Evolutionary conservation across 1,284 basidiomycete species (phyloP).

Genomic region (Anthracocystis panici-leucophaei): DNA sequence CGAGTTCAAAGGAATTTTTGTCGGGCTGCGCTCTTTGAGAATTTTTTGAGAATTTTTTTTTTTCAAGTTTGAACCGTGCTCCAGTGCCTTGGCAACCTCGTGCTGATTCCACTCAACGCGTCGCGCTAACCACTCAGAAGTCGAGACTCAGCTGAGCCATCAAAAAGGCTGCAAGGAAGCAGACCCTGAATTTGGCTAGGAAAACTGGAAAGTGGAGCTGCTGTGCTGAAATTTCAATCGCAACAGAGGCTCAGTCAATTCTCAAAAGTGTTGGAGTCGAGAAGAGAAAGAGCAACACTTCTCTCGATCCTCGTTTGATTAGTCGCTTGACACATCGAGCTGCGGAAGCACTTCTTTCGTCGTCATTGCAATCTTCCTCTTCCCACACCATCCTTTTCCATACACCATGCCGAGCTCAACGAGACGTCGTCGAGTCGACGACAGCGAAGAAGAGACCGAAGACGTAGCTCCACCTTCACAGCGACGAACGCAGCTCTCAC

Average conservation of each 20-base stretch:
- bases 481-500: constrained; percentile 17
- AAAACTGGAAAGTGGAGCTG: constrained; percentile 22
- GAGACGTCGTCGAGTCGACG: constrained; percentile 25
- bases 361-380: background rate
- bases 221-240: background rate
- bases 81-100: constrained; percentile 1
- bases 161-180: background rate
- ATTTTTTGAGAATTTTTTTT: background rate
- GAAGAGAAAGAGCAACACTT: constrained; percentile 29
- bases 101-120: constrained; percentile 33
- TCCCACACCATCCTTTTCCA: background rate
- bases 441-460: constrained; percentile 25
- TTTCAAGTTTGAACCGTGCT: constrained; percentile 14
- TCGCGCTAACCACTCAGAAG: constrained; percentile 18
- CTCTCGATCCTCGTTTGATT: background rate
- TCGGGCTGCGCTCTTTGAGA: constrained; percentile 1
- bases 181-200: constrained; percentile 6
- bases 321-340: constrained; percentile 3
- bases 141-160: background rate
- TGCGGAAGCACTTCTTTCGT: background rate
- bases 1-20: constrained; percentile 24
- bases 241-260: background rate
- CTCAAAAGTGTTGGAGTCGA: constrained; percentile 16
- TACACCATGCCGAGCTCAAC: constrained; percentile 28
- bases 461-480: constrained; percentile 18